Evolutionary conservation across 2,329 filamentous ascomycete species (phyloP), one percentile per base, ranked within the genome.

Genomic region (Aspergillus sp.): DNA sequence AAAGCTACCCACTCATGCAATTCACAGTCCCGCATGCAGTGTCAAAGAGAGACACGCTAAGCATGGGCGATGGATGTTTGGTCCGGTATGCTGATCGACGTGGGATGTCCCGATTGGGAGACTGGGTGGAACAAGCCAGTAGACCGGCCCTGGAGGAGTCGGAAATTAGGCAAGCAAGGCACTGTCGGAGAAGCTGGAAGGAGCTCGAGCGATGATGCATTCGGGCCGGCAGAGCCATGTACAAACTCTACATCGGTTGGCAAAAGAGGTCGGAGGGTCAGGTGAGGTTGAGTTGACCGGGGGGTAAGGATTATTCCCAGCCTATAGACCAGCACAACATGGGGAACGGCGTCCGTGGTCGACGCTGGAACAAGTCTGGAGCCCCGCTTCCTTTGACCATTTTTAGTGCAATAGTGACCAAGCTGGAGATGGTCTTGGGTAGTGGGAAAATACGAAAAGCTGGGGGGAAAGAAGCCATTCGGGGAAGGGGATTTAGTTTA

Each of bases 1-100:
- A 53, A 25, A 58, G 49, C 48, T 58, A 36, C 49, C 50, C 56
- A 53, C 53, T 32, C n/a, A 45, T 30, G 45, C 8, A 30, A 36
- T 43, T 45, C n/a, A 41, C 17, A 30, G 53, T 55, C 53, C 41
- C 53, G 53, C 47, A 52, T 15, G 17, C 45, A 43, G 25, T 50
- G 47, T 30, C 25, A 30, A 28, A 50, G 55, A 39, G n/a, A 36
- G 36, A 47, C 38, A 32, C 15, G 41, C 32, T 28, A 43, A 30
- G 52, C 52, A 43, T 41, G 38, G 51, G 19, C 52, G 15, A 55
- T 38, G n/a, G 21, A 39, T 13, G 21, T 43, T n/a, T 32, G 38
- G 41, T 30, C 30, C 39, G 43, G 53, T 25, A 55, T 55, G 41
- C 17, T 12, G 53, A 55, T 55, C 53, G 39, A 43, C 53, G 30